Percentiles rank a stretch among this genome's conserved stretches.
These are phyloP conservation scores for Albatrellus ellisii DNA, from an alignment of 768 basidiomycete species.

Conservation along the genomic window DNA sequence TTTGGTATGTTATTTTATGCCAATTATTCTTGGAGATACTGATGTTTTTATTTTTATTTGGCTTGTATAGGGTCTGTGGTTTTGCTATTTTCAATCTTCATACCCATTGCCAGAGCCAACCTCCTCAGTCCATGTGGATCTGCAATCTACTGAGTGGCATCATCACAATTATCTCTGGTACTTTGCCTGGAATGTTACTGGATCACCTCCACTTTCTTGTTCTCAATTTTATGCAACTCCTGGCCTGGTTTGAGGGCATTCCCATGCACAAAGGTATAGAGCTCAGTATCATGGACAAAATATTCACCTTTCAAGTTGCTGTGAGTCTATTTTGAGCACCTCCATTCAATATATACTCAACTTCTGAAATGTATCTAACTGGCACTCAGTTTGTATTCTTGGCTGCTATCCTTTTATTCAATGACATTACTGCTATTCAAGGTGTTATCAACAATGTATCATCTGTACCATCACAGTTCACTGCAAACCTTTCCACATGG, in stretches of 20 bases:
- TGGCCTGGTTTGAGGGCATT: slow-evolving; percentile 85
- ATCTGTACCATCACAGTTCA: slow-evolving; percentile 57
- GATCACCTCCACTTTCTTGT: slow-evolving; percentile 88
- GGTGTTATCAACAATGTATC: slow-evolving; percentile 53
- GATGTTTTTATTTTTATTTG: slow-evolving; percentile 48
- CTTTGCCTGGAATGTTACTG: slow-evolving; percentile 75
- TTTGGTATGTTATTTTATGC: slow-evolving; percentile 36
- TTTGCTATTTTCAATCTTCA: too few species aligned
- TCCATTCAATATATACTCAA: too few species aligned
- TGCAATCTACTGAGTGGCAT: too few species aligned
- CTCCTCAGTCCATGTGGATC: too few species aligned
- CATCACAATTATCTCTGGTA: too few species aligned
- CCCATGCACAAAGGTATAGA: too few species aligned
- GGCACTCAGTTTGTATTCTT: too few species aligned
- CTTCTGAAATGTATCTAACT: too few species aligned
- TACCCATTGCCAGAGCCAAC: too few species aligned
- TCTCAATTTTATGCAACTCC: slow-evolving; percentile 65
- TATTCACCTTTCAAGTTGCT: slow-evolving; percentile 89
- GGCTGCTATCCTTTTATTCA: too few species aligned
- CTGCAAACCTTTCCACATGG: slow-evolving; percentile 64
- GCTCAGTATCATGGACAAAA: slow-evolving; percentile 91
- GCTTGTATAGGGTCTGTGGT: slow-evolving; percentile 57
- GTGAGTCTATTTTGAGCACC: too few species aligned
- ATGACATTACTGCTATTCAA: slow-evolving; percentile 61
- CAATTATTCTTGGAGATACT: slow-evolving; percentile 2